Percentiles rank a stretch among this genome's conserved stretches.
Conservation (phyloP, 2,329 filamentous ascomycete species). For the Beauveria scarabaeidicola region DNA sequence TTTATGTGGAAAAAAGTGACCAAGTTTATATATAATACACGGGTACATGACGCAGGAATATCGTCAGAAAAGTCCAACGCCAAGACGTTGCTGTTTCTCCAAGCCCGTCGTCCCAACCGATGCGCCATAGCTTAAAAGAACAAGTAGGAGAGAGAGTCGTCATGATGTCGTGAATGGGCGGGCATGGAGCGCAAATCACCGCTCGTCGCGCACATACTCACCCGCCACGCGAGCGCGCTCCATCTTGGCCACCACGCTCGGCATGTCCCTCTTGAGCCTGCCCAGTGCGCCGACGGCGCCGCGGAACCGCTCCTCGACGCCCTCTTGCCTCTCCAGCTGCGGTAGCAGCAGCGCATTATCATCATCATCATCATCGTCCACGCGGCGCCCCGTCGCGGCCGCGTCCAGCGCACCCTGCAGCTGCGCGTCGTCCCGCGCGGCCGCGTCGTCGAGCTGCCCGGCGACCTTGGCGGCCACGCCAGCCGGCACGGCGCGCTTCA, state of each 20-base stretch:
- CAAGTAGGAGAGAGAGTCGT: not conserved
- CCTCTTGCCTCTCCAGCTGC: constrained; percentile 35
- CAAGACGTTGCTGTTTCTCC: not conserved
- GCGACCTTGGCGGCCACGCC: constrained; percentile 35
- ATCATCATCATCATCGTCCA: constrained; percentile 34
- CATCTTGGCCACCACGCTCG: constrained; percentile 54
- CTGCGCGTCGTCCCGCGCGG: constrained; percentile 40
- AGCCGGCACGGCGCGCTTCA: constrained; percentile 46
- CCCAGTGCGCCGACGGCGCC: constrained; percentile 42
- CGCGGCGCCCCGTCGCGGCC: constrained; percentile 31
- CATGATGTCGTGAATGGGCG: not conserved
- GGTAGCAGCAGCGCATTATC: constrained; percentile 14
- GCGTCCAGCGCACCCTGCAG: constrained; percentile 27
- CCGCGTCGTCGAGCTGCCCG: constrained; percentile 29
- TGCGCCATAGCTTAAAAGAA: not conserved
- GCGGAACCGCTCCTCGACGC: constrained; percentile 38
- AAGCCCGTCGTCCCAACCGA: not conserved
- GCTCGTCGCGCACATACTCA: constrained; percentile 37
- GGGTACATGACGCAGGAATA: not conserved
- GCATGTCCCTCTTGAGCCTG: constrained; percentile 50
- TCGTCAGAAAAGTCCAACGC: not conserved
- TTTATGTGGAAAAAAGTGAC: not conserved
- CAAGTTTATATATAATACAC: not conserved
- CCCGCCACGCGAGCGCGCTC: constrained; percentile 54
- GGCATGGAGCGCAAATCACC: not conserved